Base-by-base conservation (phyloP, 345 rosid species). In the Moringa oleifera region DNA sequence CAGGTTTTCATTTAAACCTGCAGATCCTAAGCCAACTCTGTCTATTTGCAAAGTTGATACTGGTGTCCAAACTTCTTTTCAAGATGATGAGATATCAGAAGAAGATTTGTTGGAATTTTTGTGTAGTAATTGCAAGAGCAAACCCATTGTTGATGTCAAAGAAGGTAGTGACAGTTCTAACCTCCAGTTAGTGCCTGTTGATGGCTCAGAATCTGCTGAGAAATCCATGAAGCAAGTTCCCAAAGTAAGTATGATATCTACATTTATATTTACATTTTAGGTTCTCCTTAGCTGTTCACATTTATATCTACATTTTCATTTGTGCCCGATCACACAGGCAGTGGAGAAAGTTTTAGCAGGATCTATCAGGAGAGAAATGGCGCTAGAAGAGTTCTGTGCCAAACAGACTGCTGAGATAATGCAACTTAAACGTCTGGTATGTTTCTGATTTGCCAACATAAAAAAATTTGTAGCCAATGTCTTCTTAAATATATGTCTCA, bases 281-380 rank as follows among this genome's bases (percentile, higher is more conserved):
- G 41, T 24, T 51, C 59, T 46, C 58, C 19, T 33, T 23, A 62
- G 62, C 41, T 50, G 46, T 56, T 57, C 7, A 45, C 11, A 33
- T 33, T 54, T 24, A 19, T 59, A 63, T 45, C 41, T 50, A 41
- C 52, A 55, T 58, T 58, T 46, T 55, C 51, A 45, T n/a, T 41
- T 72, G 11, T 61, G 56, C 66, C 64, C 47, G 24, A 21, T 67
- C 65, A 22, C 65, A 55, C 77, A 95, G 99, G 98, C 99, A 55
- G 96, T 91, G 68, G 89, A 85, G 83, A 91, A 87, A 79, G 96
- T 95, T 58, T 81, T 95, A 79, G 89, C 97, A 25, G 98, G 96
- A 71, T 88, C 99, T 46, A 89, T 95, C 68, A 75, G 99, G 69
- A 85, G 98, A 74, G 98, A 95, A 83, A 95, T 95, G 97, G 99